Conservation (phyloP, 202 grass and related monocot species). For the Schoenoplectus triqueter region DNA sequence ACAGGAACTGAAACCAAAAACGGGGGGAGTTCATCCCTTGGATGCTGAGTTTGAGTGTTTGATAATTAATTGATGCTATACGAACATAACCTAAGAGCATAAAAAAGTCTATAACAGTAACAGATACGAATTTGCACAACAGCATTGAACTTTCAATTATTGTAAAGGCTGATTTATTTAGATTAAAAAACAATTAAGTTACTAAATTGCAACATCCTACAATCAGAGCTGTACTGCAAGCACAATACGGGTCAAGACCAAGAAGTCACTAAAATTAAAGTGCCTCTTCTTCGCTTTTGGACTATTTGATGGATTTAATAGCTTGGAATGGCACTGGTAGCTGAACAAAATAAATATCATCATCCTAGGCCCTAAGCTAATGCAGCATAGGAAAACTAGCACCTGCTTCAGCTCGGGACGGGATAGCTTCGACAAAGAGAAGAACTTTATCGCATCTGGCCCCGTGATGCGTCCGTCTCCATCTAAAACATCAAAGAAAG, state of each 20-base stretch:
- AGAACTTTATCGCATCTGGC: conserved; percentile 89
- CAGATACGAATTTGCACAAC: not conserved
- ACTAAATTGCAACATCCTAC: conserved; percentile 1
- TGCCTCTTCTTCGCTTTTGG: not conserved
- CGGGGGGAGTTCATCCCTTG: not conserved
- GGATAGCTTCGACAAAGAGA: conserved; percentile 85
- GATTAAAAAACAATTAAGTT: not conserved
- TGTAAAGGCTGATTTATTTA: not conserved
- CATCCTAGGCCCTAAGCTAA: not conserved
- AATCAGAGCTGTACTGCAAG: not conserved
- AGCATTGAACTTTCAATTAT: not conserved
- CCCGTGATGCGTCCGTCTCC: conserved; percentile 90
- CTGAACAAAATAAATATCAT: not conserved
- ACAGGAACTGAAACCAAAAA: not conserved
- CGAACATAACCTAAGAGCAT: not conserved
- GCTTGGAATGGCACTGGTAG: not conserved
- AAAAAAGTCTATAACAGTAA: not conserved
- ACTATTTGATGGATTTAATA: not conserved
- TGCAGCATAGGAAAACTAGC: not conserved
- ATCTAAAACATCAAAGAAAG: conserved; percentile 48
- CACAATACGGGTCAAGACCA: not conserved
- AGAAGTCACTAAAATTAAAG: not conserved
- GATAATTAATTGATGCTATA: not conserved
- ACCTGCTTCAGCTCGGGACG: conserved; percentile 93
- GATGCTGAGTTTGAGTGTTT: not conserved